Base-by-base conservation (phyloP, 2,329 filamentous ascomycete species). In the Phyllachora maydis region DNA sequence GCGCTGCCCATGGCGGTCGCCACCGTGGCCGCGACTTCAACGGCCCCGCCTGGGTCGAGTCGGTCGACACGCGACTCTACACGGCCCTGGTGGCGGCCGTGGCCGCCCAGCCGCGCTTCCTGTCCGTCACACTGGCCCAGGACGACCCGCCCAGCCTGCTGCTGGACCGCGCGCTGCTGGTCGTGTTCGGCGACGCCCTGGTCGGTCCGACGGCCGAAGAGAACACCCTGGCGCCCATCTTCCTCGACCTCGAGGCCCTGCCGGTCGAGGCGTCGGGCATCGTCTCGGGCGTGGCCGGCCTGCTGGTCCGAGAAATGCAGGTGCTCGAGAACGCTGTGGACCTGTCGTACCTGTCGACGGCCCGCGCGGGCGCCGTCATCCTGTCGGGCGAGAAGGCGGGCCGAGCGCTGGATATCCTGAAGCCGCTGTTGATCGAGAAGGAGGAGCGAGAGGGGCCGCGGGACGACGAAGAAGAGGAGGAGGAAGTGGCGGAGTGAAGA, bases 211-310 rank as follows among this genome's bases (percentile, higher is more conserved):
- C 65, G 22, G n/a, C n/a, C n/a, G n/a, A n/a, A n/a, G 69, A 69
- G 25, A 70, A 70, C 33, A 67, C 66, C 28, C 57, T 83, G 16
- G 67, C 90, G 2, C 82, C 88, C 2, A 88, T 98, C 35, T 85
- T 82, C 28, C 60, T 98, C 4, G 81, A 95, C 37, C 59, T 98
- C 14, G 68, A 66, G 11, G 68, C 67, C 19, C 53, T 95, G 19
- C 78, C 85, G 0, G 60, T 85, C 19, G 81, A 92, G 44, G 82
- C 81, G 6, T 91, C 83, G 0, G 85, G 85, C 12, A 93, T 98
- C 28, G 81, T 98, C 4, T 93, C 83, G 35, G 85, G 88, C 14
- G 79, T 98, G 3, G 83, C 85, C 0, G 79, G 82, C 14, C 64
- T 70, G 26, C 56, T 95, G 14, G 75, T 82, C 1, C 67, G 76